Evolutionary conservation across 1,139 yeast species (phyloP), one percentile per base, ranked within the genome.

Genomic region (Protomyces inundatus): DNA sequence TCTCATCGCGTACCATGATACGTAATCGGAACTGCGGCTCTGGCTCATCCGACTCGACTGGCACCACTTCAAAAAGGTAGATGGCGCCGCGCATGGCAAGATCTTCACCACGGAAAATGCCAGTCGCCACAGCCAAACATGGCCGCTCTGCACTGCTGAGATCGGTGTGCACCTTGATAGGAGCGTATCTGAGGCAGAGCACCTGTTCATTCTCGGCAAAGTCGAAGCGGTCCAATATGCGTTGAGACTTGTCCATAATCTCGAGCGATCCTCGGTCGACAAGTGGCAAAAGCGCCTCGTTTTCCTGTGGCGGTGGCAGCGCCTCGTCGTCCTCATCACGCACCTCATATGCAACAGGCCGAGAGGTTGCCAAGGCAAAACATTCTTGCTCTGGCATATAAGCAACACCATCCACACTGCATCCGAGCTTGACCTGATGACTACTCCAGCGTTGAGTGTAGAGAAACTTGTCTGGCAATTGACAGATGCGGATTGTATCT

Each of bases 11-110:
- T 64, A 84, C 84, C n/a, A 88, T 80, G 68, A 85, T 84, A 71
- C 89, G 89, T 69, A 93, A 80, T 73, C 87, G 88, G 73, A 83
- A 88, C 69, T 85, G 86, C 1, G 91, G 86, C 70, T 90, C 96
- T 0, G 97, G 97, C 0, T 95, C 95, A 71, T 90, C 97, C 0
- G 97, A 97, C 67, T 90, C 90, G 73, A 90, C 88, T 67, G 86
- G 91, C 62, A 88, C 86, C 51, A 89, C 80, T 68, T 90, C 96
- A 69, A 78, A 85, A 1, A 91, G 77, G 68, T 85, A 84, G 74
- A 90, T 87, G 1, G 87, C 79, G 0, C 98, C 98, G 70, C 85
- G 84, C 0, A 96, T 83, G 4, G 90, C 83, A 65, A 88, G 77
- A 76, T 90, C 97, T 72, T 93, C 98, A 68, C 88, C 85, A 65